Base-by-base conservation (phyloP, 139 green algal species). In the Deuterostichococcus epilithicus region DNA sequence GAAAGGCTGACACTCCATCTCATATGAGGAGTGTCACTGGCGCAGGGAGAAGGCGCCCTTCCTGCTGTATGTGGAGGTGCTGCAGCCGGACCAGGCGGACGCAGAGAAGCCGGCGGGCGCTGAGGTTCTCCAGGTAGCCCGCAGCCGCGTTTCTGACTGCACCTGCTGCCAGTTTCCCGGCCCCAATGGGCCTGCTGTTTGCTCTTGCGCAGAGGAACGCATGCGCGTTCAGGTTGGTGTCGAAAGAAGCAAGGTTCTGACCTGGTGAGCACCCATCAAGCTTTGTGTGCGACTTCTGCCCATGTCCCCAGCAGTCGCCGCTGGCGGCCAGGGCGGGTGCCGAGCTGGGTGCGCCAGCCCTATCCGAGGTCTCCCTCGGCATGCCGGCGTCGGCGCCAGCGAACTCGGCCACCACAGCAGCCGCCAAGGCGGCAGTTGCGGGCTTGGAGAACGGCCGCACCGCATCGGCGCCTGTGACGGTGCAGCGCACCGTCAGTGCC, bases 11-110 rank as follows among this genome's bases (percentile, higher is more conserved):
- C n/a, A n/a, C n/a, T n/a, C n/a, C n/a, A n/a, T n/a, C n/a, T n/a
- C n/a, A n/a, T n/a, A n/a, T n/a, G n/a, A n/a, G n/a, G n/a, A n/a
- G n/a, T n/a, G n/a, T n/a, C n/a, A n/a, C n/a, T 34, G 70, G 22
- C 75, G 77, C 77, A 84, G 81, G 22, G 87, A 91, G 45, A 91
- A 93, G 82, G 92, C 91, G 8, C 93, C 93, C 0, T 97, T 97
- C 83, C 89, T 96, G 52, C 66, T 97, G 8, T 86, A 84, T 42
- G 68, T 96, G 0, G 93, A 97, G 74, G 92, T 96, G 22, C 77
- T 96, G 30, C 52, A 63, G 52, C 52, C 52, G 18, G 52, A 63
- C 18, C 52, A n/a, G 52, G 10, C 20, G 8, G 52, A 63, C 3
- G 13, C 52, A 13, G 52, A 63, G 18, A 63, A 63, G 52, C 52